Base-by-base conservation (phyloP, 305 asterid genomes). In the Fraxinus paxiana region DNA sequence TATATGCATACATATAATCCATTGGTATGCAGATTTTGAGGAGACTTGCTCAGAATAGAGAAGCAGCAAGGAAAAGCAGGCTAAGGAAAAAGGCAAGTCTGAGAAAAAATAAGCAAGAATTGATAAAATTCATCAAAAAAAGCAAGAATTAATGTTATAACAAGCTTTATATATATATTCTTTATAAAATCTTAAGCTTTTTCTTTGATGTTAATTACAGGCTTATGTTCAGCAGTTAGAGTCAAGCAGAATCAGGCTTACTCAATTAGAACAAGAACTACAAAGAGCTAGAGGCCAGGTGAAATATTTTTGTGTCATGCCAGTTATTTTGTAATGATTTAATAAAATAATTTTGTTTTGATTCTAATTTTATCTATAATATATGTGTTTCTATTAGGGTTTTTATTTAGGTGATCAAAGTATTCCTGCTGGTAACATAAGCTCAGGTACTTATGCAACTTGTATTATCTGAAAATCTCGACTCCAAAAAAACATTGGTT, bases 1-100 rank as follows among this genome's bases (percentile, higher is more conserved):
- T 26, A 1, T 73, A 20, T 35, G 18, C 24, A 38, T 31, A 9
- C 30, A 48, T 37, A 9, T 71, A 80, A 59, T 83, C 75, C 26
- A 63, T 56, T 78, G 48, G 13, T 54, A 20, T 83, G 73, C 92
- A 92, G 98, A 91, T 91, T 51, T 77, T 94, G 87, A 92, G 98
- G 87, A 88, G 99, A 87, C 95, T 94, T 85, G 99, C 98, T 82
- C 99, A 94, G 89, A 92, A 96, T 92, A 89, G 99, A 79, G 99
- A 96, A 85, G 99, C 99, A 85, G 99, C 99, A 4, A 88, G 98
- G 88, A 96, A 96, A 86, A 94, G 98, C 90, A 92, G 99, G 86
- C 94, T 94, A 0, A 91, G 99, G 83, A 92, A 88, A 81, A 91
- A 90, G 97, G 97, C 81, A 73, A 83, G 87, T 63, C 26, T 9